Conservation (phyloP, 768 basidiomycete species). For the Cystofilobasidium macerans region DNA sequence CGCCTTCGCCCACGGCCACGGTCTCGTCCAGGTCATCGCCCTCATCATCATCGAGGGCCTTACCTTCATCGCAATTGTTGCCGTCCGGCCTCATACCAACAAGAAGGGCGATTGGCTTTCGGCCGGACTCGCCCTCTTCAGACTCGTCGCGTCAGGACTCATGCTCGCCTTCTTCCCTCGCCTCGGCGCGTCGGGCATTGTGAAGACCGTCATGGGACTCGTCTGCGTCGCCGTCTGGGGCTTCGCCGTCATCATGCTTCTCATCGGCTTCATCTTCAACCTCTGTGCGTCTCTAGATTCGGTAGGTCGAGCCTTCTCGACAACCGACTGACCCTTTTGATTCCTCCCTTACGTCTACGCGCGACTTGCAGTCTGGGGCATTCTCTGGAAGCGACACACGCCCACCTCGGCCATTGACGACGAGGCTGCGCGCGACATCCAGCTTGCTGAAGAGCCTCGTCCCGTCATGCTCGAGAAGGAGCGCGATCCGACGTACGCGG, state of each 20-base stretch:
- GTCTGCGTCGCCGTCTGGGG: slow-evolving; percentile 62
- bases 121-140: slow-evolving; percentile 54
- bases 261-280: slow-evolving; percentile 55
- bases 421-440: background rate
- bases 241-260: slow-evolving; percentile 56
- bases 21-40: slow-evolving; percentile 57
- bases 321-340: background rate
- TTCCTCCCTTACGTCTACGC: background rate
- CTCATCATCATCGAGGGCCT: slow-evolving; percentile 56
- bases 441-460: background rate
- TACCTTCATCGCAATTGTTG: slow-evolving; percentile 47
- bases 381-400: slow-evolving; percentile 24
- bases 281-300: slow-evolving; percentile 17
- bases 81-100: slow-evolving; percentile 54
- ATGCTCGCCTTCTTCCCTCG: slow-evolving; percentile 58
- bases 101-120: slow-evolving; percentile 60
- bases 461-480: background rate
- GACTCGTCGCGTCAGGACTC: slow-evolving; percentile 58
- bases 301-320: too few relatives aligned
- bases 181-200: slow-evolving; percentile 45
- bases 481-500: background rate
- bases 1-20: slow-evolving; percentile 46
- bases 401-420: slow-evolving; percentile 11
- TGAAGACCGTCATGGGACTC: slow-evolving; percentile 64
- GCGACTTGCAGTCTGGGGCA: slow-evolving; percentile 20